Conservation (phyloP, 1,284 basidiomycete genomes). For the Albatrellus sp. region DNA sequence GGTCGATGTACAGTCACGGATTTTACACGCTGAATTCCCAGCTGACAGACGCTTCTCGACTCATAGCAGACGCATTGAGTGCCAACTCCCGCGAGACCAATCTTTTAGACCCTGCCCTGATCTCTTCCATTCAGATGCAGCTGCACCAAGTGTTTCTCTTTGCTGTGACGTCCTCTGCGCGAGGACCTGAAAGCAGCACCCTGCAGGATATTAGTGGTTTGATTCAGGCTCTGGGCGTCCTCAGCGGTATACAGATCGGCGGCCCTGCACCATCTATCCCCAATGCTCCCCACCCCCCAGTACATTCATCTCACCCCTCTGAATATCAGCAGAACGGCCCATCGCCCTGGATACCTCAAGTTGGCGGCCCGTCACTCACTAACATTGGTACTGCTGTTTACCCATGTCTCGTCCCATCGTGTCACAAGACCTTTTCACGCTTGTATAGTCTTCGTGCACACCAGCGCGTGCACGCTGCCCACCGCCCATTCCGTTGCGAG, state of each 20-base stretch:
- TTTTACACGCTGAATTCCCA: slow-evolving; percentile 31
- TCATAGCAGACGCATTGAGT: slow-evolving; percentile 35
- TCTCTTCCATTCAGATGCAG: slow-evolving; percentile 52
- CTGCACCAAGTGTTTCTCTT: slow-evolving; percentile 68
- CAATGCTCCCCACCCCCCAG: too few species aligned
- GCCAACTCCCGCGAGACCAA: slow-evolving; percentile 16
- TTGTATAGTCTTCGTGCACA: slow-evolving; percentile 57
- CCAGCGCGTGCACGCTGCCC: slow-evolving; percentile 46
- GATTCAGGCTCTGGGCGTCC: slow-evolving; percentile 65
- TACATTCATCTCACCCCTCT: slow-evolving; percentile 21
- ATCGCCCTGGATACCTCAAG: slow-evolving; percentile 16
- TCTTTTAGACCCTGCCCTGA: slow-evolving; percentile 37
- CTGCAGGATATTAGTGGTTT: slow-evolving; percentile 64
- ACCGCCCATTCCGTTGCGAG: slow-evolving; percentile 50
- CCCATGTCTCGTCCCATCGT: slow-evolving; percentile 50
- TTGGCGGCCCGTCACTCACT: slow-evolving; percentile 14
- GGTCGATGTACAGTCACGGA: slow-evolving; percentile 17
- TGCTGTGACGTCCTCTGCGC: slow-evolving; percentile 50
- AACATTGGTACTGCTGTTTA: slow-evolving; percentile 62
- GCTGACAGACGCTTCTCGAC: slow-evolving; percentile 42
- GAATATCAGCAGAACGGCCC: slow-evolving; percentile 13
- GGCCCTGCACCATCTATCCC: slow-evolving; percentile 21
- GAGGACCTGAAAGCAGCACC: slow-evolving; percentile 36
- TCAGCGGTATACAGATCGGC: slow-evolving; percentile 60
- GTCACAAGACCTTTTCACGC: slow-evolving; percentile 52